A percentile compares a stretch with the other conserved stretches of the same genome.
These are phyloP conservation scores for Haematococcus lacustris DNA, from an alignment of 139 green algal species.

Conservation along the genomic window DNA sequence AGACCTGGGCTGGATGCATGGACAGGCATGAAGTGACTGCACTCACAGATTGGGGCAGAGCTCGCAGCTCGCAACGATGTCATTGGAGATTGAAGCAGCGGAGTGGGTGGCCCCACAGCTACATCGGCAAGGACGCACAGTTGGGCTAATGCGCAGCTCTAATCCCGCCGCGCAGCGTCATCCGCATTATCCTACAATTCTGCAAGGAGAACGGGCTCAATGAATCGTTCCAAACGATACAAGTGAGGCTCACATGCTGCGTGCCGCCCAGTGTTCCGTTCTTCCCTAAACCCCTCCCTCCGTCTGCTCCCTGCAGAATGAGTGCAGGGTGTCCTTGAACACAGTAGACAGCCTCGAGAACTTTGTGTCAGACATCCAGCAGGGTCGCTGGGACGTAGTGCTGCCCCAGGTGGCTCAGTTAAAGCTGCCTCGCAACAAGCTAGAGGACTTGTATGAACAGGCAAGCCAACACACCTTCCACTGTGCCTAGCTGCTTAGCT, in stretches of 20 bases:
- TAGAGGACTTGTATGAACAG: conserved; percentile 94
- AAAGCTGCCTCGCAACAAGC: conserved; percentile 77
- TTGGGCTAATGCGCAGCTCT: background rate
- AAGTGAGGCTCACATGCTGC: conserved; percentile 50
- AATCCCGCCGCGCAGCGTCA: conserved; percentile 63
- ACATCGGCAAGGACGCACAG: background rate
- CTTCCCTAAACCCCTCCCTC: background rate
- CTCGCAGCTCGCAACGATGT: too few relatives aligned
- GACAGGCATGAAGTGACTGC: too few relatives aligned
- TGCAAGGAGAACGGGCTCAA: conserved; percentile 89
- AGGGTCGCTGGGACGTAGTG: conserved; percentile 85
- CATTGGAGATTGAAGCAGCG: conserved; percentile 81
- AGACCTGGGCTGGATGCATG: too few relatives aligned
- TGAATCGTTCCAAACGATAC: conserved; percentile 81
- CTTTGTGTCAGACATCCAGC: conserved; percentile 84
- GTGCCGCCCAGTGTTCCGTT: too few relatives aligned
- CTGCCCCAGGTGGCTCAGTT: conserved; percentile 77
- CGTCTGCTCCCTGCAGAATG: conserved; percentile 50
- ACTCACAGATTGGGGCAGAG: too few relatives aligned
- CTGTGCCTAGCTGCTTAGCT: background rate
- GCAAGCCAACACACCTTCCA: too few relatives aligned
- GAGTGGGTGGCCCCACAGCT: conserved; percentile 52
- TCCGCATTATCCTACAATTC: conserved; percentile 96
- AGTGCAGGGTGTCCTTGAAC: conserved; percentile 91
- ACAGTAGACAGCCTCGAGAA: conserved; percentile 86